phyloP scores from a whole-genome alignment of 768 basidiomycete genomes.

The Termitomyces titanicus region DNA sequence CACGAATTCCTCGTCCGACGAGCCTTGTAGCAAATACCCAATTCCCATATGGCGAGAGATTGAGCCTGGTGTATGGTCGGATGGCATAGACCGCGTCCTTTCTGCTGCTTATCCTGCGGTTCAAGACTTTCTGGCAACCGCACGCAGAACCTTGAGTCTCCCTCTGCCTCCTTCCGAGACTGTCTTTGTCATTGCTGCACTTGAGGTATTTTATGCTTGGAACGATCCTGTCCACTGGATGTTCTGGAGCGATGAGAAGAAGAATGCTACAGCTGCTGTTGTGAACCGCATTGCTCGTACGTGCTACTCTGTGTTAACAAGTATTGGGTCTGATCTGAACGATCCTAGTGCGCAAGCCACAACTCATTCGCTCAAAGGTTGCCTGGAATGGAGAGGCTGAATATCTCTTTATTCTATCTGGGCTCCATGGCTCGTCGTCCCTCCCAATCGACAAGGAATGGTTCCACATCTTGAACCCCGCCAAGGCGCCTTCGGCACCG shows the following conservation, averaged over 20 bases:
- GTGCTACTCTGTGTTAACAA: constrained; percentile 24
- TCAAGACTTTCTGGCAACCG: constrained; percentile 40
- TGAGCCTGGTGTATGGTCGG: constrained; percentile 35
- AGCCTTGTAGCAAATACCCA: constrained; percentile 16
- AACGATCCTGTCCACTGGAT: constrained; percentile 57
- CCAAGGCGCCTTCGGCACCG: constrained; percentile 23
- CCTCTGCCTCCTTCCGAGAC: constrained; percentile 37
- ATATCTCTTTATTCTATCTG: constrained; percentile 33
- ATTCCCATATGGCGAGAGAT: constrained; percentile 26
- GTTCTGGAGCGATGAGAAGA: constrained; percentile 57
- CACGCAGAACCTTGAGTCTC: constrained; percentile 35
- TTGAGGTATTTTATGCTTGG: constrained; percentile 53
- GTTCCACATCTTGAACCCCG: constrained; percentile 29
- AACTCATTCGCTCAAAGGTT: constrained; percentile 34
- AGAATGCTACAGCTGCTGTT: constrained; percentile 43
- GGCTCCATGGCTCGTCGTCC: constrained; percentile 29
- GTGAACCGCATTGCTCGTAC: constrained; percentile 53
- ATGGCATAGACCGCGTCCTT: constrained; percentile 35
- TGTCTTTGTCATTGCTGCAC: constrained; percentile 56
- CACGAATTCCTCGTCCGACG: constrained; percentile 13
- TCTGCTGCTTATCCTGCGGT: constrained; percentile 49
- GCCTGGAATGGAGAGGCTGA: constrained; percentile 42
- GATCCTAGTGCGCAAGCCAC: constrained; percentile 34
- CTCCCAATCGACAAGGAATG: constrained; percentile 28
- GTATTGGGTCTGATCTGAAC: neutral